Evolutionary conservation across 2,329 filamentous ascomycete species (phyloP), one percentile per base, ranked within the genome.

Genomic region (Diplodia corticola): DNA sequence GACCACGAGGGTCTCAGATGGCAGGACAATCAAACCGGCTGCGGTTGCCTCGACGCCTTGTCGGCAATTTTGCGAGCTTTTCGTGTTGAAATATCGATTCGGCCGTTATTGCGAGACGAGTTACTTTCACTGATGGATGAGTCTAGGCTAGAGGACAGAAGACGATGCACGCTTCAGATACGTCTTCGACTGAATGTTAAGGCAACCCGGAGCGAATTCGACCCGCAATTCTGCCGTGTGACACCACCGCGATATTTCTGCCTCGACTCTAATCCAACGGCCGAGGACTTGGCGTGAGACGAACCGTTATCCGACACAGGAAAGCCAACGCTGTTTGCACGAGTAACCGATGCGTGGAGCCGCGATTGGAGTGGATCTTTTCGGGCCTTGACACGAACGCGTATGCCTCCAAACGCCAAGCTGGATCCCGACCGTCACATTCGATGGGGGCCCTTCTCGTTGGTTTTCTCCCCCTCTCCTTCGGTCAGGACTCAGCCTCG

Each of bases 11-110:
- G 57, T 61, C 40, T 61, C 57, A 61, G 40, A 26, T n/a, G 2
- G 15, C 57, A 49, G 13, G 57, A 35, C 49, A 44, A 61, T 61
- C 57, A 61, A 61, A 61, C 57, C 57, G 44, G 57, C 26, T 49
- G 26, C 7, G 22, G 40, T 30, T 61, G 44, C 57, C 57, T 44
- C 28, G 20, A 20, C n/a, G 1, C 28, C 40, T 7, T 33, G 10
- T 49, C 55, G 55, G 55, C 30, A 26, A 48, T 60, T 48, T 28
- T 24, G 28, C 24, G 55, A 30, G 20, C 7, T 60, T 49, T 35
- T 35, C 17, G 48, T n/a, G n/a, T n/a, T n/a, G n/a, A n/a, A 46
- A 7, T n/a, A 61, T 6, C 9, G 55, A 28, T 57, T 22, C 20
- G 15, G 17, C 55, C 37, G 37, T 13, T 13, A 20, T 40, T 17